phyloP scores from a whole-genome alignment of 192 early-diverging fungal genomes.

The Glomus cerebriforme region DNA sequence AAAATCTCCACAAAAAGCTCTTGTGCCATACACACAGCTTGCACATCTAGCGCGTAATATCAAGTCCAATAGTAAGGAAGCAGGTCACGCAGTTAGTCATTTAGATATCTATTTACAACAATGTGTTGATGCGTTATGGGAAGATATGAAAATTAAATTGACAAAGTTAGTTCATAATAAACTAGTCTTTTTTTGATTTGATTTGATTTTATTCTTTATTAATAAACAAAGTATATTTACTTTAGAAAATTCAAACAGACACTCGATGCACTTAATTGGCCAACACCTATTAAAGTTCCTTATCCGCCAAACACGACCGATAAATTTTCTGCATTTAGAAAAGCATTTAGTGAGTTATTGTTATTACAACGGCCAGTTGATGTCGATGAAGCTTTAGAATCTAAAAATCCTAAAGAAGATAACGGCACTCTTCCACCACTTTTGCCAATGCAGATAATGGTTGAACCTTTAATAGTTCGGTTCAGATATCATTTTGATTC shows the following conservation, averaged over 20 bases:
- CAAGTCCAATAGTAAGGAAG: conserved; percentile 29
- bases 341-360: conserved; percentile 40
- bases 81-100: conserved; percentile 30
- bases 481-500: conserved; percentile 79
- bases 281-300: conserved; percentile 38
- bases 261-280: conserved; percentile 46
- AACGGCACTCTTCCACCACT: conserved; percentile 38
- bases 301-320: conserved; percentile 19
- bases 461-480: conserved; percentile 60
- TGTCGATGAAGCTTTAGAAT: conserved; percentile 16
- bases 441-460: conserved; percentile 57
- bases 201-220: conserved; percentile 7
- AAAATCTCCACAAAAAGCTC: conserved; percentile 40
- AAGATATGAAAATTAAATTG: conserved; percentile 47
- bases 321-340: conserved; percentile 35
- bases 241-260: conserved; percentile 45
- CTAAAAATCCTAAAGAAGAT: conserved; percentile 24
- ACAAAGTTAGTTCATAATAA: conserved; percentile 43
- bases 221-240: too few species aligned
- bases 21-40: conserved; percentile 47
- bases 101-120: conserved; percentile 40
- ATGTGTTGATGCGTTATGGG: conserved; percentile 42
- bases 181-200: conserved; percentile 20
- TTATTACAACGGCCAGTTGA: conserved; percentile 43
- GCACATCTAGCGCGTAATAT: conserved; percentile 36